Conservation (phyloP, 352 stramenopile species). For the Pythium utonaiense region DNA sequence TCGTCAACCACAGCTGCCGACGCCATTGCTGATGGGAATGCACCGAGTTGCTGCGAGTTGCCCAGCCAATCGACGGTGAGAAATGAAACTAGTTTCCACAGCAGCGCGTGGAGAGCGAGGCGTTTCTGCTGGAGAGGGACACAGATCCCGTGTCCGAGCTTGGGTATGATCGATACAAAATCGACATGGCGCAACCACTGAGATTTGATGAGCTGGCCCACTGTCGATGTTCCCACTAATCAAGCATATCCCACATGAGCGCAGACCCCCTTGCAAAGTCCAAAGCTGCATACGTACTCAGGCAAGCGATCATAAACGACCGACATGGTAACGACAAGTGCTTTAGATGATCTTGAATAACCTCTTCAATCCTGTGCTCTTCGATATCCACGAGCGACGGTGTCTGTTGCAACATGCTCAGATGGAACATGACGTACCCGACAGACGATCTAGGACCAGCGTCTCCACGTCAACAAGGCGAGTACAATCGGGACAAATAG, state of each 20-base stretch:
- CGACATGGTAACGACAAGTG: conserved; percentile 42
- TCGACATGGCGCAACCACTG: conserved; percentile 59
- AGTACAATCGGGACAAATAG: no score
- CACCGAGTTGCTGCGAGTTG: conserved; percentile 5
- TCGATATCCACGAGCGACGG: not conserved
- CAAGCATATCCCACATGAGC: not conserved
- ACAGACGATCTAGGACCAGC: conserved; percentile 37
- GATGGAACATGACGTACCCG: conserved; percentile 59
- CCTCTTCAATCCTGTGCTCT: conserved; percentile 29
- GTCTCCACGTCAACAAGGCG: no score
- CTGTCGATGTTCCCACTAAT: conserved; percentile 8
- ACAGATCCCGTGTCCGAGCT: conserved; percentile 23
- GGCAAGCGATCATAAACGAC: conserved; percentile 42
- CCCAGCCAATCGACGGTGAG: conserved; percentile 42
- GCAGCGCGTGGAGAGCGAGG: conserved; percentile 25
- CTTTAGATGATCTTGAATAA: conserved; percentile 46
- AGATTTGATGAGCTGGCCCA: conserved; percentile 38
- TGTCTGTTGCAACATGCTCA: conserved; percentile 40
- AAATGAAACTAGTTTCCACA: conserved; percentile 53
- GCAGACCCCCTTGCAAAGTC: no score
- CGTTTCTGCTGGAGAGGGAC: not conserved
- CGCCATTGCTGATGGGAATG: not conserved
- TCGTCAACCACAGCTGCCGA: conserved; percentile 3
- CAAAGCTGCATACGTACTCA: conserved; percentile 31
- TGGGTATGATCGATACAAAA: conserved; percentile 43